These are phyloP conservation scores for Blepharisma japonicum DNA, from an alignment of 73 alveolate genomes.

Conservation along the genomic window DNA sequence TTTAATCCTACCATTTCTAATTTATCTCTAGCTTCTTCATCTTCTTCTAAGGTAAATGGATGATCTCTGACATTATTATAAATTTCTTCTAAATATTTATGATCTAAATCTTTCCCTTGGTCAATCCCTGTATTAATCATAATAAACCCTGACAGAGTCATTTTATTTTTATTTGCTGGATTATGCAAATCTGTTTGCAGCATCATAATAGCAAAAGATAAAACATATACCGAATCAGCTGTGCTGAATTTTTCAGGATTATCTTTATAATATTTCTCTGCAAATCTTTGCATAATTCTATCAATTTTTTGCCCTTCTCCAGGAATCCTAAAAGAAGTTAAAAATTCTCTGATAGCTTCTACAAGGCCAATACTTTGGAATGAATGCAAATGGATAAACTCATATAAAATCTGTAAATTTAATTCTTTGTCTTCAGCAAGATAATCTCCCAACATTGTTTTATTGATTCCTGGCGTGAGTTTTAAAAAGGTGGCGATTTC, in stretches of 20 bases:
- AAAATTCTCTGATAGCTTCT: constrained; percentile 73
- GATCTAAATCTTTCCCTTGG: constrained; percentile 64
- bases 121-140: constrained; percentile 65
- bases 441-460: constrained; percentile 85
- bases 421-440: constrained; percentile 83
- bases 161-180: constrained; percentile 66
- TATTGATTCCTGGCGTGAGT: constrained; percentile 61
- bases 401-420: constrained; percentile 74
- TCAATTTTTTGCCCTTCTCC: constrained; percentile 96
- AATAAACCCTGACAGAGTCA: constrained; percentile 72
- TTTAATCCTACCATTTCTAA: constrained; percentile 57
- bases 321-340: constrained; percentile 87
- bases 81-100: constrained; percentile 69
- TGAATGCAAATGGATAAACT: constrained; percentile 68
- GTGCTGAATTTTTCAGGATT: constrained; percentile 72
- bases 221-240: constrained; percentile 82
- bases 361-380: constrained; percentile 69
- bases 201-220: constrained; percentile 73
- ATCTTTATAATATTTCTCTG: constrained; percentile 86
- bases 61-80: constrained; percentile 72
- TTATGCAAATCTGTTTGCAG: constrained; percentile 88
- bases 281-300: constrained; percentile 91
- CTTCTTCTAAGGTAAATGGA: constrained; percentile 86
- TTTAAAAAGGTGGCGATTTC: constrained; percentile 68
- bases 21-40: constrained; percentile 82